Percentiles rank a stretch among this genome's conserved stretches.
Conservation (phyloP, 202 grass and related monocot species). For the Schoenoplectus triqueter region DNA sequence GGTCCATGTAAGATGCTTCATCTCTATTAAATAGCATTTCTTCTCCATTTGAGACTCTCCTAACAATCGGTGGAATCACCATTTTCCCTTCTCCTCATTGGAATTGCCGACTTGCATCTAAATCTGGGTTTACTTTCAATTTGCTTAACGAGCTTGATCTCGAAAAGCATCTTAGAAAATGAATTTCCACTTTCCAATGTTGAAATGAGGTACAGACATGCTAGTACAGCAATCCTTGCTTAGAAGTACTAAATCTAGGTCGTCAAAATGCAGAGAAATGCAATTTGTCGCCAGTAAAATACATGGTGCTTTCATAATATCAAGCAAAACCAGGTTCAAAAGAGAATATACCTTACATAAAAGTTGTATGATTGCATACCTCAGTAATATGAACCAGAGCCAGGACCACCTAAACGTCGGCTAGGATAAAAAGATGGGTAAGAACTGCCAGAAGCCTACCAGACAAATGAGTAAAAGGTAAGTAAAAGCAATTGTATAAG, state of each 20-base stretch:
- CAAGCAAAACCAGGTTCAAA: neutral
- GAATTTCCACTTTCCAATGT: constrained; percentile 18
- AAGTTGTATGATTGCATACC: constrained; percentile 28
- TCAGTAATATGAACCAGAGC: constrained; percentile 41
- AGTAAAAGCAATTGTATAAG: neutral
- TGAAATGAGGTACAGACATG: constrained; percentile 7
- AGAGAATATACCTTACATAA: constrained; percentile 21
- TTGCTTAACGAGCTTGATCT: constrained; percentile 7
- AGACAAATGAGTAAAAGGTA: constrained; percentile 21
- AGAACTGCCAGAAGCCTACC: constrained; percentile 24
- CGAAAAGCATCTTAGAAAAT: constrained; percentile 12
- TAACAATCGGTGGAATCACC: neutral
- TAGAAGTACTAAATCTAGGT: neutral
- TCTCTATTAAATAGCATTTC: constrained; percentile 28
- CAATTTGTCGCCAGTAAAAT: constrained; percentile 24
- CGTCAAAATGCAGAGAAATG: constrained; percentile 30
- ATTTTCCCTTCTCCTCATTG: neutral
- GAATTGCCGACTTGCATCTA: constrained; percentile 25
- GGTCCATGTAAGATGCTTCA: neutral
- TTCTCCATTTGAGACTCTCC: constrained; percentile 28
- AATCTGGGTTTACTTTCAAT: constrained; percentile 22
- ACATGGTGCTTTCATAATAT: constrained; percentile 39
- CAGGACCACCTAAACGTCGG: constrained; percentile 39
- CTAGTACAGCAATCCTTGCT: constrained; percentile 38
- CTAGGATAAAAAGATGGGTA: constrained; percentile 37